Conservation (phyloP, 2,329 filamentous ascomycete species). For the Exophiala mesophila region DNA sequence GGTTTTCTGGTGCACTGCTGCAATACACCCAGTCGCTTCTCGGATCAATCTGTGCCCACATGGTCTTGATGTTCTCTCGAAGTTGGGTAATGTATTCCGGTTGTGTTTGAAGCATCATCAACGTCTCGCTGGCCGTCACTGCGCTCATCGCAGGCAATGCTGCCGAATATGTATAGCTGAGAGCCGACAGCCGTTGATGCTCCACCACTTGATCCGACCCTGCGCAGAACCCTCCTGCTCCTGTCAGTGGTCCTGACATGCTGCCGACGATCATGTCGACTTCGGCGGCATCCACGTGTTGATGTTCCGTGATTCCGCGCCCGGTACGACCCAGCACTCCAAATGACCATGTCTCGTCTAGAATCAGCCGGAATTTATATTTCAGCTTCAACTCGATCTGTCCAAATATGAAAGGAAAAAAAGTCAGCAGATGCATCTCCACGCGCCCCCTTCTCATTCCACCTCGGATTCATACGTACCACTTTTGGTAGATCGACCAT, state of each 20-base stretch:
- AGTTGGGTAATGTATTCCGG: conserved; percentile 75
- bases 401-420: too few relatives aligned
- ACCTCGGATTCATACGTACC: conserved; percentile 57
- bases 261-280: conserved; percentile 98
- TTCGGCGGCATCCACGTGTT: conserved; percentile 88
- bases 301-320: conserved; percentile 87
- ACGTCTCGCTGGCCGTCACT: conserved; percentile 90
- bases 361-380: conserved; percentile 96
- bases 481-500: conserved; percentile 79
- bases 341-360: conserved; percentile 97
- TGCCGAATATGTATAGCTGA: conserved; percentile 92
- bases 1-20: conserved; percentile 77
- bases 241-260: conserved; percentile 81
- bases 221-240: conserved; percentile 92
- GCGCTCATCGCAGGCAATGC: conserved; percentile 89
- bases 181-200: conserved; percentile 89
- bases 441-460: too few relatives aligned
- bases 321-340: conserved; percentile 89
- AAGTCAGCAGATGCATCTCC: neutral
- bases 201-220: conserved; percentile 87
- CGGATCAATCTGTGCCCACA: conserved; percentile 84
- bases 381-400: conserved; percentile 86
- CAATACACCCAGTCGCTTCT: conserved; percentile 88
- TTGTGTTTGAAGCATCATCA: conserved; percentile 78
- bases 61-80: conserved; percentile 78